phyloP scores from a whole-genome alignment of 176 grass and related monocot species.

The Phragmites australis region DNA sequence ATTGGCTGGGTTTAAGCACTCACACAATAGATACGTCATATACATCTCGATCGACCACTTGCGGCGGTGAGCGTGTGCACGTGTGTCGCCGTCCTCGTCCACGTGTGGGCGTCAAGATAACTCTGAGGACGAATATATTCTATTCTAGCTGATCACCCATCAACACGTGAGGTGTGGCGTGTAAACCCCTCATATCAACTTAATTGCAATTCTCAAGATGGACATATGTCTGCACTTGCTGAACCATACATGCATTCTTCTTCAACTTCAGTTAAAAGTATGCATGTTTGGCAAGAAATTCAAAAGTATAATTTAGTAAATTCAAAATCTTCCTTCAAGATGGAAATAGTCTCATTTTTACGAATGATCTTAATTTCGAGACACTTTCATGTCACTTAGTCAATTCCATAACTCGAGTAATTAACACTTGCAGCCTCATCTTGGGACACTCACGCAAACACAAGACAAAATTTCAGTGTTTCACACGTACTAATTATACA shows the following conservation, averaged over 20 bases:
- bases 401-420: background rate
- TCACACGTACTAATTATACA: background rate
- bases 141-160: conserved; percentile 26
- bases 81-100: conserved; percentile 30
- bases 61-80: conserved; percentile 8
- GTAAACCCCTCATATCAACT: too few relatives aligned
- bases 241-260: background rate
- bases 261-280: background rate
- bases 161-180: conserved; percentile 46
- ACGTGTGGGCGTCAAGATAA: conserved; percentile 7
- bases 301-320: background rate
- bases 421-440: conserved; percentile 7
- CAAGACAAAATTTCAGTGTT: background rate
- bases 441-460: background rate
- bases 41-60: background rate
- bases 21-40: too few relatives aligned
- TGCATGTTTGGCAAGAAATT: background rate
- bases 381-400: background rate
- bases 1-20: background rate
- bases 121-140: conserved; percentile 17
- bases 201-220: too few relatives aligned
- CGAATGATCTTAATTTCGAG: conserved; percentile 3
- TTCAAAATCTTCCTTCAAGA: background rate
- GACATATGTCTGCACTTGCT: background rate
- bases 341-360: background rate